Conservation (phyloP, 2,329 filamentous ascomycete species). For the Pseudogymnoascus sp. region DNA sequence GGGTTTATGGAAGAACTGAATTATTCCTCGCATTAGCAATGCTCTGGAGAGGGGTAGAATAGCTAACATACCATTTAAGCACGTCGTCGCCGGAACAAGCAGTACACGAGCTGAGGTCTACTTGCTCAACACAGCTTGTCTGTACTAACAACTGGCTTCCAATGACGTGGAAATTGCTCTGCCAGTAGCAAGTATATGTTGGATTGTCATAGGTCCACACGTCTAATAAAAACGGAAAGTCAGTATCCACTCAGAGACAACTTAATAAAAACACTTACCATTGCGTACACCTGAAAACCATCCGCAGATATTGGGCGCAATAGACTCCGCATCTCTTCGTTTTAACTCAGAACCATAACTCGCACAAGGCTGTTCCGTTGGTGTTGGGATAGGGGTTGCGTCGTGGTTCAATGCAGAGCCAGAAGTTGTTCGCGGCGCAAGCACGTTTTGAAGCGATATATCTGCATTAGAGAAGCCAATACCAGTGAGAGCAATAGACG, state of each 20-base stretch:
- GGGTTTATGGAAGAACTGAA: background rate
- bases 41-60: background rate
- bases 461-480: background rate
- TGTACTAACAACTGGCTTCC: background rate
- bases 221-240: no score
- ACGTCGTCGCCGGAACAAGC: background rate
- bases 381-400: background rate
- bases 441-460: background rate
- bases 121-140: background rate
- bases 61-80: background rate
- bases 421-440: background rate
- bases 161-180: background rate
- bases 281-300: background rate
- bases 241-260: no score
- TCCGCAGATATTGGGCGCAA: background rate
- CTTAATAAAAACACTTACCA: no score
- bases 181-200: no score
- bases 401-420: background rate
- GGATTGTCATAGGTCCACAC: no score
- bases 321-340: background rate
- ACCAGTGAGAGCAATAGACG: background rate
- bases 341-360: background rate
- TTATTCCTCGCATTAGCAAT: background rate
- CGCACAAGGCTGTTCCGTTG: background rate
- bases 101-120: background rate